phyloP scores from a whole-genome alignment of 768 basidiomycete genomes.

The Hypsizygus marmoreus region DNA sequence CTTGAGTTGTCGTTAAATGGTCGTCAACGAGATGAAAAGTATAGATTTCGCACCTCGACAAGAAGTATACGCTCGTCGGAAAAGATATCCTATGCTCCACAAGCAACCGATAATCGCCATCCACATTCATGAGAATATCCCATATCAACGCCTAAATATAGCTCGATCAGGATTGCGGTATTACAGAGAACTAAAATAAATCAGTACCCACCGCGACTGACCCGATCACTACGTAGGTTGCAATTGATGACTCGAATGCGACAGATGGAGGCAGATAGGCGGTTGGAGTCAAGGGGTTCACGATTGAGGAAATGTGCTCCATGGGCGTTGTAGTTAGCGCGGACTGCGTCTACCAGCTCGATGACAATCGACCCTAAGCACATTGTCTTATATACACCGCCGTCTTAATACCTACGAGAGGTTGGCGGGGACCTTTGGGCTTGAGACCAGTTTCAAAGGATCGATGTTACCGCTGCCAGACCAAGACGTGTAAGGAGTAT shows the following conservation, averaged over 20 bases:
- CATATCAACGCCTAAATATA: neutral
- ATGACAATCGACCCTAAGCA: too few species aligned
- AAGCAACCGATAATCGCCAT: neutral
- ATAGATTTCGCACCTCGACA: neutral
- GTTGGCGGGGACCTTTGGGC: too few species aligned
- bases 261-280: neutral
- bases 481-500: too few species aligned
- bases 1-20: neutral
- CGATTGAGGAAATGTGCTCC: too few species aligned
- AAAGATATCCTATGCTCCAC: neutral
- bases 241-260: neutral
- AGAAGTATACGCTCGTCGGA: neutral
- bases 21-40: neutral
- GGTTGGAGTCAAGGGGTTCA: neutral
- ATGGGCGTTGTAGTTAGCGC: too few species aligned
- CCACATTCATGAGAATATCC: neutral
- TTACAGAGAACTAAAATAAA: neutral
- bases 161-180: neutral
- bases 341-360: too few species aligned
- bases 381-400: too few species aligned
- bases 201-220: neutral
- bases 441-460: too few species aligned
- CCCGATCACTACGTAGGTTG: neutral
- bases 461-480: too few species aligned
- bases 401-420: too few species aligned